A percentile compares a stretch with the other conserved stretches of the same genome.
Evolutionary conservation across 2,329 filamentous ascomycete genomes (phyloP).

Genomic region (Exserohilum turcica): DNA sequence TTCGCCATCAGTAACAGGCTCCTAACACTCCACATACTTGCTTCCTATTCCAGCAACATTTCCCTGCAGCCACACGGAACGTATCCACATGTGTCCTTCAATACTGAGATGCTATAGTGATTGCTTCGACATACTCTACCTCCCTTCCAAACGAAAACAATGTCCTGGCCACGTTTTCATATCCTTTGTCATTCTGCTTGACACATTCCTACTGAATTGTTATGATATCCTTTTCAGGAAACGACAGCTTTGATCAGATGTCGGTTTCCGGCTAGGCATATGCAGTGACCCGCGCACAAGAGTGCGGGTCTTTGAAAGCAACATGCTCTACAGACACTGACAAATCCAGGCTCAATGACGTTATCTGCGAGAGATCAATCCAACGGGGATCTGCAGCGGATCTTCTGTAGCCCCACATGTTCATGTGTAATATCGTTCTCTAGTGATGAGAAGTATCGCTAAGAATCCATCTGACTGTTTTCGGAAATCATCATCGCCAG

Average conservation of each 20-base stretch:
- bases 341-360: not conserved
- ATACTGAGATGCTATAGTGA: not conserved
- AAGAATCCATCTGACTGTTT: not conserved
- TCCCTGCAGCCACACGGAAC: not conserved
- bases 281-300: not conserved
- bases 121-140: not conserved
- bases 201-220: not conserved
- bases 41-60: not conserved
- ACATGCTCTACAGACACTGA: not conserved
- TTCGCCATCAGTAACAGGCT: not conserved
- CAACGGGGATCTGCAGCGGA: constrained; percentile 1
- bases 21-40: not conserved
- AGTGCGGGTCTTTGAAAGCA: not conserved
- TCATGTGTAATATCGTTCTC: not conserved
- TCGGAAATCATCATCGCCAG: not conserved
- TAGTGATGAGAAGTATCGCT: not conserved
- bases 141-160: not conserved
- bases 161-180: not conserved
- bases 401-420: not conserved
- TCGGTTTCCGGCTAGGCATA: not conserved
- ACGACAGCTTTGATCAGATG: not conserved
- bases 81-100: not conserved
- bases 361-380: not conserved
- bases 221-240: not conserved
- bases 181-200: not conserved